A percentile compares a stretch with the other conserved stretches of the same genome.
These are phyloP conservation scores for Pyrenophora seminiperda DNA, from an alignment of 2,329 filamentous ascomycete genomes.

Conservation along the genomic window DNA sequence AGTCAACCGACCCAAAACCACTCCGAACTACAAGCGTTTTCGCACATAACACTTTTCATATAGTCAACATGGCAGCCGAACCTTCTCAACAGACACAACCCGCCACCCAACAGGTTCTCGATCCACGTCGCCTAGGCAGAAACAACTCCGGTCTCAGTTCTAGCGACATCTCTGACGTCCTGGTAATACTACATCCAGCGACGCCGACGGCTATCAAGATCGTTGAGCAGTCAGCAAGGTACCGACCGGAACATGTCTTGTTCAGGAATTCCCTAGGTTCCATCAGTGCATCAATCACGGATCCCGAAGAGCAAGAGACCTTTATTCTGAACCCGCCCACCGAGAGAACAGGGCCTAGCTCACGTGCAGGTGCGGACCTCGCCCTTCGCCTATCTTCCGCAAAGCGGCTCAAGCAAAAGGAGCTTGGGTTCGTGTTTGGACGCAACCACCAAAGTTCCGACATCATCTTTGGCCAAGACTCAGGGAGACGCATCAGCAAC, in stretches of 20 bases:
- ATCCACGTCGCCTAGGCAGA: conserved; percentile 77
- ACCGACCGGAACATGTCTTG: conserved; percentile 65
- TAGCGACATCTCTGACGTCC: conserved; percentile 83
- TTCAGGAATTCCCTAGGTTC: conserved; percentile 50
- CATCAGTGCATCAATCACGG: conserved; percentile 44
- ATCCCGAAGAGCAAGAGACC: conserved; percentile 52
- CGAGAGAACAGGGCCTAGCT: conserved; percentile 23
- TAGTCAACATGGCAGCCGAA: conserved; percentile 23
- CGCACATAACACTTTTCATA: too few species aligned
- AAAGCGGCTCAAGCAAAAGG: conserved; percentile 64
- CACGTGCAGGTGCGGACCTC: conserved; percentile 61
- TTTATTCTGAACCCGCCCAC: conserved; percentile 54
- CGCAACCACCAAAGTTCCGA: conserved; percentile 76
- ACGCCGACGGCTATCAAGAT: conserved; percentile 74
- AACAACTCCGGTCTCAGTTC: conserved; percentile 83
- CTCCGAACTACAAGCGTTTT: background rate
- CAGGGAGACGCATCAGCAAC: conserved; percentile 80
- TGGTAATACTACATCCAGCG: conserved; percentile 84
- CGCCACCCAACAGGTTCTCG: conserved; percentile 78
- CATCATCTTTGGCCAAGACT: conserved; percentile 67
- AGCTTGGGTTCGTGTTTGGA: conserved; percentile 83
- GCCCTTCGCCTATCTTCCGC: conserved; percentile 78
- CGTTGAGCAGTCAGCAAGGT: conserved; percentile 61
- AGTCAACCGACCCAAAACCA: background rate
- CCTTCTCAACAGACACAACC: conserved; percentile 57